Conservation (phyloP, 148 eudicot species). For the Limonium bicolor region DNA sequence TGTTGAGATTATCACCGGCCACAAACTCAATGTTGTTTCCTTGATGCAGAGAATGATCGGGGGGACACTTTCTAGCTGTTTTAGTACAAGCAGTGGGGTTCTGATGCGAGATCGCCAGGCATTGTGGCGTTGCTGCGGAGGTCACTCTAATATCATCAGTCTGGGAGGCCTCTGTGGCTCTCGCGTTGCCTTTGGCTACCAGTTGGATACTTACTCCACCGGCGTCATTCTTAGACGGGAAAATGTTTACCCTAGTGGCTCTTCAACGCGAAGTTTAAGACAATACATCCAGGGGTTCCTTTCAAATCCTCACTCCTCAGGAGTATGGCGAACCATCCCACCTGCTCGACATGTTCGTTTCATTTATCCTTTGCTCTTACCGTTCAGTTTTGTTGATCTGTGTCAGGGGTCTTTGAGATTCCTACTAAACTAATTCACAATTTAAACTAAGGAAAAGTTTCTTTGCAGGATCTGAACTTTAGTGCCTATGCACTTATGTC, state of each 20-base stretch:
- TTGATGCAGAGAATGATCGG: conserved; percentile 2
- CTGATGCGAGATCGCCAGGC: conserved; percentile 1
- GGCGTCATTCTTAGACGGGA: background rate
- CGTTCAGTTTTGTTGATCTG: background rate
- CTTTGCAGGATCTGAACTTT: conserved; percentile 29
- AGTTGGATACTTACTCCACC: background rate
- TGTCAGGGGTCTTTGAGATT: background rate
- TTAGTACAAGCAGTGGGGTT: conserved; percentile 4
- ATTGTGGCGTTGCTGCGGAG: background rate
- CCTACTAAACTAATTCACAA: background rate
- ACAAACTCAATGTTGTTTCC: no score
- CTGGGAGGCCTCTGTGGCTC: background rate
- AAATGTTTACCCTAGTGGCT: background rate
- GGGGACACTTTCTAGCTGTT: background rate
- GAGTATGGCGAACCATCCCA: background rate
- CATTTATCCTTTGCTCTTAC: background rate
- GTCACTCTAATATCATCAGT: background rate
- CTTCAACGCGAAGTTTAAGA: background rate
- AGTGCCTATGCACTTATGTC: conserved; percentile 49
- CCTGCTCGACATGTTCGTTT: conserved; percentile 3
- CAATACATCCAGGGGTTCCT: background rate
- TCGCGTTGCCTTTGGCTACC: background rate
- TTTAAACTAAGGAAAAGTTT: conserved; percentile 1
- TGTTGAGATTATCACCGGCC: no score
- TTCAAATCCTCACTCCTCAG: background rate